Evolutionary conservation across 495 filamentous ascomycete species (phyloP).

Genomic region (Chaetomidium leptoderma): DNA sequence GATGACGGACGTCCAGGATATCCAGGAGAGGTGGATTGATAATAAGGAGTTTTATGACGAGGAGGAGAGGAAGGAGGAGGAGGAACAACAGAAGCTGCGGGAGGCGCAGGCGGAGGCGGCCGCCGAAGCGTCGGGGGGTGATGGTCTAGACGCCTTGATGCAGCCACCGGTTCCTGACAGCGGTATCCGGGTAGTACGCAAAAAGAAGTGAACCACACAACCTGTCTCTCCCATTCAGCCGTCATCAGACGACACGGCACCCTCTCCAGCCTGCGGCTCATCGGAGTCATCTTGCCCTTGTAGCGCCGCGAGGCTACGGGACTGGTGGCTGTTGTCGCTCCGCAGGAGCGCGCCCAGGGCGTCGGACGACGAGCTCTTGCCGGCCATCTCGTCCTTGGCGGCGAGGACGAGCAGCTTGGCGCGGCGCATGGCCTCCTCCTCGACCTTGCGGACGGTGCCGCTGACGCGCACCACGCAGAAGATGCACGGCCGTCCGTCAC

Average conservation of each 20-base stretch:
- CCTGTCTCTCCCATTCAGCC: slow-evolving; percentile 13
- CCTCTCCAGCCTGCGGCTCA: slow-evolving; percentile 48
- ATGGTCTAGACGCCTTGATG: background rate
- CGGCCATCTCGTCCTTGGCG: slow-evolving; percentile 45
- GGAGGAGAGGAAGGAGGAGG: slow-evolving; percentile 64
- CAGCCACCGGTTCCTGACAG: slow-evolving; percentile 15
- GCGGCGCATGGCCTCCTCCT: slow-evolving; percentile 79
- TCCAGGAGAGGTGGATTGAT: slow-evolving; percentile 94
- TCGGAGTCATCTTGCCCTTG: slow-evolving; percentile 44
- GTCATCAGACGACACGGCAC: slow-evolving; percentile 31
- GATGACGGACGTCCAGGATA: slow-evolving; percentile 74
- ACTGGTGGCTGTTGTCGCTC: slow-evolving; percentile 23
- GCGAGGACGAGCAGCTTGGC: slow-evolving; percentile 67
- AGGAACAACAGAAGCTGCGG: slow-evolving; percentile 49
- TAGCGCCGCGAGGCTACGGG: slow-evolving; percentile 41
- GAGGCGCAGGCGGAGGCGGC: slow-evolving; percentile 27
- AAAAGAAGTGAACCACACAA: slow-evolving; percentile 24
- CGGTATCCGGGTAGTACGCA: slow-evolving; percentile 30
- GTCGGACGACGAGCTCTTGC: slow-evolving; percentile 30
- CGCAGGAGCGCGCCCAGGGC: slow-evolving; percentile 42
- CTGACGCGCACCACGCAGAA: slow-evolving; percentile 87
- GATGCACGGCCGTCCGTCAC: slow-evolving; percentile 58
- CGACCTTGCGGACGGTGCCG: slow-evolving; percentile 87
- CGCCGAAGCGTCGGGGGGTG: slow-evolving; percentile 28
- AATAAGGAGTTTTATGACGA: slow-evolving; percentile 84